A percentile compares a stretch with the other conserved stretches of the same genome.
Conservation (phyloP, 768 basidiomycete species). For the Mycena leptocephala region DNA sequence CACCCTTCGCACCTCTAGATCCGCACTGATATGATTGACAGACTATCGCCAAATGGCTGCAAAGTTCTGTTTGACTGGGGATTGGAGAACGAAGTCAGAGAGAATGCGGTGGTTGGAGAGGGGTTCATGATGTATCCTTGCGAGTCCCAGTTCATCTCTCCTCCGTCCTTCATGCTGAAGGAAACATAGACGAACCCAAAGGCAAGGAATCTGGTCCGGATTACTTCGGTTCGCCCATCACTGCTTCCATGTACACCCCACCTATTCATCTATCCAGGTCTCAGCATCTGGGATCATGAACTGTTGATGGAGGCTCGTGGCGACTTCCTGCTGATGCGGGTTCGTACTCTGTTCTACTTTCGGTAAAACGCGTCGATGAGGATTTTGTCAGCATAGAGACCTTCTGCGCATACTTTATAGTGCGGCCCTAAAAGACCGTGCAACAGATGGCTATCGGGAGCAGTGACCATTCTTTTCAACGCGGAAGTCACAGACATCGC, state of each 20-base stretch:
- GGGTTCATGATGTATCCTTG: constrained; percentile 27
- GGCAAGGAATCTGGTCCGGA: neutral
- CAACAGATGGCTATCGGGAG: neutral
- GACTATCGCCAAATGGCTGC: neutral
- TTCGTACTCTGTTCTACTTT: neutral
- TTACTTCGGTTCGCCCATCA: neutral
- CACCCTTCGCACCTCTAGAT: neutral
- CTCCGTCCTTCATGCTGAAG: neutral
- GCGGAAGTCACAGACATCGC: constrained; percentile 10
- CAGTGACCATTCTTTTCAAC: constrained; percentile 7
- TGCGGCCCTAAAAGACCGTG: constrained; percentile 8
- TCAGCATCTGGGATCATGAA: constrained; percentile 17
- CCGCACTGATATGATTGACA: neutral
- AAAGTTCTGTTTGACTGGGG: constrained; percentile 22
- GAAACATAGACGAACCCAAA: neutral
- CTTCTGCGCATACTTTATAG: constrained; percentile 22
- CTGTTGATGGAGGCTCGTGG: constrained; percentile 26
- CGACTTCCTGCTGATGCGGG: constrained; percentile 28
- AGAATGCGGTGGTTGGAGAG: constrained; percentile 12
- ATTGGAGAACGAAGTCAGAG: neutral
- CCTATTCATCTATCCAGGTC: neutral
- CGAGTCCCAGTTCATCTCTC: neutral
- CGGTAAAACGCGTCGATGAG: neutral
- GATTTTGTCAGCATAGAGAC: constrained; percentile 17
- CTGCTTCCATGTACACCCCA: neutral